phyloP scores from a whole-genome alignment of 345 rosid genomes.

The Gossypium thurberi region DNA sequence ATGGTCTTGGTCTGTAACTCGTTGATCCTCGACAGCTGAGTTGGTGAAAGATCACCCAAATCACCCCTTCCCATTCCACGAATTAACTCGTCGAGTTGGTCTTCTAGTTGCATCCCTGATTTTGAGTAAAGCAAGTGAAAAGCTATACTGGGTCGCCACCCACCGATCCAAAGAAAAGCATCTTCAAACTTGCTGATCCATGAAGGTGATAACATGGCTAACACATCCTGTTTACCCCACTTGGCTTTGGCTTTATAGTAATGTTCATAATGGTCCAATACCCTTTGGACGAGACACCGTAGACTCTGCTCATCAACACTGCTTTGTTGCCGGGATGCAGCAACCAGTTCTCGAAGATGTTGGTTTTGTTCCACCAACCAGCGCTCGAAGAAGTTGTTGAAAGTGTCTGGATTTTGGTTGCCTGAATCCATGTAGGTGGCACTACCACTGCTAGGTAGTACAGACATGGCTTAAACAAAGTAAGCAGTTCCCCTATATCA shows the following conservation, averaged over 20 bases:
- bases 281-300: constrained; percentile 16
- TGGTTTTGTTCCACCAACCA: constrained; percentile 40
- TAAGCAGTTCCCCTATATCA: too few species aligned
- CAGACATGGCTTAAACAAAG: not conserved
- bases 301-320: not conserved
- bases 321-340: constrained; percentile 16
- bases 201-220: constrained; percentile 32
- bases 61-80: constrained; percentile 30
- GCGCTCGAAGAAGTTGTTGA: constrained; percentile 31
- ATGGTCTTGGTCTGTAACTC: constrained; percentile 23
- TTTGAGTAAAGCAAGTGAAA: constrained; percentile 47
- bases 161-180: constrained; percentile 46
- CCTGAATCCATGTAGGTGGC: not conserved
- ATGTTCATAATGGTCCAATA: constrained; percentile 35
- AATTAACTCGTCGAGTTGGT: constrained; percentile 22
- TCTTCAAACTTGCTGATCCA: constrained; percentile 43
- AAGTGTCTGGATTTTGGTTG: constrained; percentile 15
- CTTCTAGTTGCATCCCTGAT: constrained; percentile 38
- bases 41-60: constrained; percentile 31
- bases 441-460: not conserved
- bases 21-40: constrained; percentile 31
- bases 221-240: not conserved
- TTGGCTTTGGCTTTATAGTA: constrained; percentile 31
- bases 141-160: constrained; percentile 51
- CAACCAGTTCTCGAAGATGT: constrained; percentile 9